Conservation (phyloP, 768 basidiomycete genomes). For the Chalciporus piperatus region DNA sequence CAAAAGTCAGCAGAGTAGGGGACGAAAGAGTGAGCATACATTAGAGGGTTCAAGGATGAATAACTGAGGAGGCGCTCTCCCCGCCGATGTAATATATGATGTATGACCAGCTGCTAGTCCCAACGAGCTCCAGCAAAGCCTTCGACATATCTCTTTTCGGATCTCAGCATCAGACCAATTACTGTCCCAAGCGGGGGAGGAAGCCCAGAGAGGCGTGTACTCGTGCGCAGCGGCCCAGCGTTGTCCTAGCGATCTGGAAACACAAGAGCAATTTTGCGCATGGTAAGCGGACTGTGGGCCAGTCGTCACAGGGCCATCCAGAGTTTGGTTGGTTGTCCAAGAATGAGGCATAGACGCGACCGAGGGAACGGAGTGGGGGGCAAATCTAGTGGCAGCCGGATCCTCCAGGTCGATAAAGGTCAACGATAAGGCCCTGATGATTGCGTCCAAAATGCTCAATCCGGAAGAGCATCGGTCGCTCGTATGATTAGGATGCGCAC, state of each 20-base stretch:
- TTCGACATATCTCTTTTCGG: conserved; percentile 66
- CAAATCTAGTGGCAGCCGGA: conserved; percentile 48
- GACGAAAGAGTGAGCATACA: conserved; percentile 36
- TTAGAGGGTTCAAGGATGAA: conserved; percentile 65
- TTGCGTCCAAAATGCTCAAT: conserved; percentile 60
- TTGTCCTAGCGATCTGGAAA: conserved; percentile 47
- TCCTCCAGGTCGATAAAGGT: conserved; percentile 59
- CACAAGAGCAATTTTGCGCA: conserved; percentile 44
- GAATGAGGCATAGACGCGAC: conserved; percentile 26
- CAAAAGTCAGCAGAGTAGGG: conserved; percentile 1
- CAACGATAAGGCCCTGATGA: conserved; percentile 60
- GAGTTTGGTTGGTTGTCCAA: conserved; percentile 2
- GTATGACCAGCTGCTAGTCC: conserved; percentile 62
- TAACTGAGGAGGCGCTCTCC: conserved; percentile 41
- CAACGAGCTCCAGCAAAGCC: conserved; percentile 73
- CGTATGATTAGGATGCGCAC: conserved; percentile 62
- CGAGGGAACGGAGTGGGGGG: conserved; percentile 47
- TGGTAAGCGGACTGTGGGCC: conserved; percentile 7
- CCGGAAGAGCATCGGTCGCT: conserved; percentile 52
- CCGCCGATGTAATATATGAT: conserved; percentile 51
- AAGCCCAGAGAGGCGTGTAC: conserved; percentile 59
- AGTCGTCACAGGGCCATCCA: background rate
- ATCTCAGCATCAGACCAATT: conserved; percentile 62
- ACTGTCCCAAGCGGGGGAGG: conserved; percentile 62
- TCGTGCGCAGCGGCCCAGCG: conserved; percentile 50